Evolutionary conservation across 768 basidiomycete species (phyloP).

Genomic region (Lentinula sp.): DNA sequence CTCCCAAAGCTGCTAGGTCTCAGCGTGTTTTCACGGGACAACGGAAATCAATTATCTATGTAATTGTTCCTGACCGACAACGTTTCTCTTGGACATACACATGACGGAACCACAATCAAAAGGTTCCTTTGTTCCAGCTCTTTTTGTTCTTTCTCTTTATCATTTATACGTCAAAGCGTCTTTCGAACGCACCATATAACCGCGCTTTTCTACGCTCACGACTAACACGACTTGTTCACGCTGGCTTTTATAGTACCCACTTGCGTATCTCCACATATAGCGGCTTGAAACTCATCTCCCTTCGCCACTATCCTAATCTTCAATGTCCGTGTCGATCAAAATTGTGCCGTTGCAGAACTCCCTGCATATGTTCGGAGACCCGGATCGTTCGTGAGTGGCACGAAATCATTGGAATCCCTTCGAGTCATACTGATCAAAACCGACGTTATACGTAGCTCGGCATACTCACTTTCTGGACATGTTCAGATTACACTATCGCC

Average conservation of each 20-base stretch:
- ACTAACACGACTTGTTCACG: slow-evolving; percentile 5
- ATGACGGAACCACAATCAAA: neutral
- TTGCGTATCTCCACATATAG: neutral
- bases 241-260: slow-evolving; percentile 6
- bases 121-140: slow-evolving; percentile 7
- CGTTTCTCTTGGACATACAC: neutral
- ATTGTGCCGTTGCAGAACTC: slow-evolving; percentile 53
- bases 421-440: neutral
- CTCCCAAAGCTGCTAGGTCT: too few species aligned
- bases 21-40: neutral
- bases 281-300: neutral
- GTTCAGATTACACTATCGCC: slow-evolving; percentile 60
- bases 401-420: neutral
- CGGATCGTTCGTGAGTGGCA: slow-evolving; percentile 52
- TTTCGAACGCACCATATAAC: neutral
- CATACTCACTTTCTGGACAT: slow-evolving; percentile 85
- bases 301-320: neutral
- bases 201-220: neutral
- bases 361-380: slow-evolving; percentile 67
- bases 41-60: neutral
- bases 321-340: slow-evolving; percentile 62
- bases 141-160: slow-evolving; percentile 20
- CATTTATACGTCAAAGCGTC: neutral
- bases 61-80: neutral
- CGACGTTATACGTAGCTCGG: slow-evolving; percentile 43